Evolutionary conservation across 305 asterid genomes (phyloP).

Genomic region (Solanum hybrid): DNA sequence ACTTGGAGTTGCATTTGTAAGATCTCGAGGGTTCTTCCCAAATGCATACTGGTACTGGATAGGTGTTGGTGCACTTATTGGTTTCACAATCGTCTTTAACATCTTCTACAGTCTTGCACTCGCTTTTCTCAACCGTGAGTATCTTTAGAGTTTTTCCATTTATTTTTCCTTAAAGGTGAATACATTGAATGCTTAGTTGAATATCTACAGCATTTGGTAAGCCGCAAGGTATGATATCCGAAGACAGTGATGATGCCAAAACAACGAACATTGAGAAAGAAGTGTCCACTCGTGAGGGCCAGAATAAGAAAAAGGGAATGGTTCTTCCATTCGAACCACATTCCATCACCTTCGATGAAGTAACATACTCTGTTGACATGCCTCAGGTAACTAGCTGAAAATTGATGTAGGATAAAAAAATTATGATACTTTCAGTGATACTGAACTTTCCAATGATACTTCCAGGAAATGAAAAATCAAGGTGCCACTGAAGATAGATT

Average conservation of each 20-base stretch:
- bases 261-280: not conserved
- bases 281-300: not conserved
- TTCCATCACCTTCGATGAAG: conserved; percentile 15
- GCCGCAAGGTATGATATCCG: conserved; percentile 9
- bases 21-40: not conserved
- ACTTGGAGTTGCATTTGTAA: not conserved
- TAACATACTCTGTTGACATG: conserved; percentile 22
- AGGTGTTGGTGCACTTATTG: not conserved
- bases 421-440: not conserved
- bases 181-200: not conserved
- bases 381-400: conserved; percentile 15
- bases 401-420: not conserved
- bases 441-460: not conserved
- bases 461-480: conserved; percentile 12
- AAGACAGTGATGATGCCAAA: conserved; percentile 1
- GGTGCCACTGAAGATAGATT: conserved; percentile 16
- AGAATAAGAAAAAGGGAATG: conserved; percentile 16
- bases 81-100: not conserved
- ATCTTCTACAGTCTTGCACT: not conserved
- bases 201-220: conserved; percentile 13
- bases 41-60: not conserved
- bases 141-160: not conserved
- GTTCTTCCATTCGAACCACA: conserved; percentile 24
- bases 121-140: not conserved
- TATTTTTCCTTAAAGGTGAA: not conserved